Evolutionary conservation across 2,329 filamentous ascomycete species (phyloP).

Genomic region (Oidium heveae): DNA sequence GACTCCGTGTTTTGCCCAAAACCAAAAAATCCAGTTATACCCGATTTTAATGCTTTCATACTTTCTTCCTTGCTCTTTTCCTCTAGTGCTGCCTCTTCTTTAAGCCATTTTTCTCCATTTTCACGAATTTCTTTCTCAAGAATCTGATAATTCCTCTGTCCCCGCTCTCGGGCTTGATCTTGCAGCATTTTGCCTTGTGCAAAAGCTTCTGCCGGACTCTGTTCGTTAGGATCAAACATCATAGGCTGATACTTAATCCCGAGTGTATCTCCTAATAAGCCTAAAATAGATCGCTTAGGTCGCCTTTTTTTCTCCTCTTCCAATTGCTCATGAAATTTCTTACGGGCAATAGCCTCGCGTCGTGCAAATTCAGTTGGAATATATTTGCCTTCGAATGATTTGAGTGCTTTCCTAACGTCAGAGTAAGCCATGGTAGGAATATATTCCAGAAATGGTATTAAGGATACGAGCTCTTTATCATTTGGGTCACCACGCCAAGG

Average conservation of each 20-base stretch:
- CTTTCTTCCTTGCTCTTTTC: constrained; percentile 77
- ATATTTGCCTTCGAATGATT: constrained; percentile 68
- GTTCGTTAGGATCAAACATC: constrained; percentile 32
- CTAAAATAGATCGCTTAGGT: constrained; percentile 35
- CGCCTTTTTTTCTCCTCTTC: constrained; percentile 40
- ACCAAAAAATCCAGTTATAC: constrained; percentile 27
- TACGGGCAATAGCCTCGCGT: constrained; percentile 62
- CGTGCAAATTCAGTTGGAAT: constrained; percentile 79
- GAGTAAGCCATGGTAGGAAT: constrained; percentile 78
- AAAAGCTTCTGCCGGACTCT: constrained; percentile 48
- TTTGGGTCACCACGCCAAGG: constrained; percentile 69
- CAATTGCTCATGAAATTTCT: constrained; percentile 60
- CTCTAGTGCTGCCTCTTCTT: constrained; percentile 70
- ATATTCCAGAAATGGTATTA: constrained; percentile 95
- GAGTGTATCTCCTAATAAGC: constrained; percentile 43
- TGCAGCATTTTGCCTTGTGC: constrained; percentile 92
- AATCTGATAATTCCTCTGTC: constrained; percentile 68
- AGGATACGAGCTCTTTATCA: constrained; percentile 63
- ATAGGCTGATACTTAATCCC: constrained; percentile 50
- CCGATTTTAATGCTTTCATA: constrained; percentile 76
- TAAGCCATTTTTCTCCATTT: constrained; percentile 86
- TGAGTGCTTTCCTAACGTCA: constrained; percentile 66
- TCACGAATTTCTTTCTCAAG: constrained; percentile 78
- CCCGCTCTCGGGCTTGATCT: constrained; percentile 78
- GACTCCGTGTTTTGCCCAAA: not conserved